phyloP scores from a whole-genome alignment of 371 early-diverging fungal genomes.

The Scutellospora calospora region DNA sequence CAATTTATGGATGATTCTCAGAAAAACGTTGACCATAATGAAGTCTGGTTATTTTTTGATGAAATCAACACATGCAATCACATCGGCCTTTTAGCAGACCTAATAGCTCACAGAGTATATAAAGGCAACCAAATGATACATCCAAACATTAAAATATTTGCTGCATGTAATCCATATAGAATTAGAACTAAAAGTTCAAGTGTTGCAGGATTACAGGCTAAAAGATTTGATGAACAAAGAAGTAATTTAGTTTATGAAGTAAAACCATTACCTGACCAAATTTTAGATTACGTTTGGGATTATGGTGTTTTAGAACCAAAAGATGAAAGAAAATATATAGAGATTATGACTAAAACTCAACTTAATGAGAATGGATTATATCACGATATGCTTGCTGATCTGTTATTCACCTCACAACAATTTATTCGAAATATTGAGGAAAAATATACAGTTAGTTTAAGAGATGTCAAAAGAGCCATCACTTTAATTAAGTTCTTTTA shows the following conservation, averaged over 20 bases:
- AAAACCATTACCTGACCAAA: constrained; percentile 42
- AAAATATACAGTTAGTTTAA: constrained; percentile 43
- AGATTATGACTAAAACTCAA: constrained; percentile 36
- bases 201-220: constrained; percentile 19
- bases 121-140: constrained; percentile 35
- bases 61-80: constrained; percentile 46
- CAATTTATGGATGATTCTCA: constrained; percentile 33
- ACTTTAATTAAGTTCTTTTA: constrained; percentile 36
- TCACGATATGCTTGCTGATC: neutral
- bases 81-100: constrained; percentile 33
- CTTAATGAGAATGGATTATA: neutral
- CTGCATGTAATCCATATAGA: constrained; percentile 45
- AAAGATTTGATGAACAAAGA: constrained; percentile 39
- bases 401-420: constrained; percentile 44
- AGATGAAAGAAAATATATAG: constrained; percentile 44
- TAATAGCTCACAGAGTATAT: constrained; percentile 40
- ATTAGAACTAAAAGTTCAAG: constrained; percentile 28
- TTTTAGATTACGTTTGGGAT: constrained; percentile 47
- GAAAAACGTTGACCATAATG: neutral
- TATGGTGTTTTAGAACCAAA: constrained; percentile 41
- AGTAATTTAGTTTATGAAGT: constrained; percentile 47
- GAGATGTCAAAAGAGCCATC: constrained; percentile 44
- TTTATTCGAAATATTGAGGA: constrained; percentile 45
- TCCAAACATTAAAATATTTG: constrained; percentile 43
- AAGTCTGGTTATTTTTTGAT: constrained; percentile 44